Percentiles rank a stretch among this genome's conserved stretches.
Conservation (phyloP, 768 basidiomycete species). For the Amyloporia xantha region DNA sequence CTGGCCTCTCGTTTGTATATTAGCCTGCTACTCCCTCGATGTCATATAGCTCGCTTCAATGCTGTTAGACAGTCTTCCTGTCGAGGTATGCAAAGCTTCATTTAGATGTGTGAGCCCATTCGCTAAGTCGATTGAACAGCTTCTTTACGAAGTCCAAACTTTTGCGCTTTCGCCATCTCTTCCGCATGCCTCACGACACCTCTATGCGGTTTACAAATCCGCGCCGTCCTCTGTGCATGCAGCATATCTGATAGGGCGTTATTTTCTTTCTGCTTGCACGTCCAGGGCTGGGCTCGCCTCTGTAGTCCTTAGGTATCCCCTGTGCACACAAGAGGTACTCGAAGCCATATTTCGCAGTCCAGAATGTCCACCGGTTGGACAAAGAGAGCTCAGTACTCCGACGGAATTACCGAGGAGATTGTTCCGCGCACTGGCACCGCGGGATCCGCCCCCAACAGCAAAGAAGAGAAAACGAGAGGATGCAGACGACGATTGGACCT, state of each 20-base stretch:
- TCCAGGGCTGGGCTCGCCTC: conserved; percentile 28
- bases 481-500: conserved; percentile 32
- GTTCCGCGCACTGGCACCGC: conserved; percentile 46
- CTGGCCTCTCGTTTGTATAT: too few relatives aligned
- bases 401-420: conserved; percentile 61
- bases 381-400: neutral
- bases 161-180: conserved; percentile 58
- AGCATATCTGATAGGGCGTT: conserved; percentile 48
- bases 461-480: conserved; percentile 3
- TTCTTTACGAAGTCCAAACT: conserved; percentile 75
- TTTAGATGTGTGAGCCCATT: too few relatives aligned
- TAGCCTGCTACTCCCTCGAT: too few relatives aligned
- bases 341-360: conserved; percentile 37
- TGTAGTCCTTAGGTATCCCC: conserved; percentile 50
- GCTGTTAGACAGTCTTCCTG: too few relatives aligned
- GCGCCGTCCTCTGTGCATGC: conserved; percentile 58
- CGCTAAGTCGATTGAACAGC: conserved; percentile 43
- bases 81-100: too few relatives aligned
- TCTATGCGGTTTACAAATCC: conserved; percentile 47
- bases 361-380: conserved; percentile 3
- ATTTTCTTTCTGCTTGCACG: conserved; percentile 14
- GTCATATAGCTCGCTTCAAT: too few relatives aligned
- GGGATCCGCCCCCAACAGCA: conserved; percentile 2
- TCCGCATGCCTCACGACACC: conserved; percentile 48
- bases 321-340: conserved; percentile 34